These are phyloP conservation scores for Alternaria arbusti DNA, from an alignment of 2,329 filamentous ascomycete genomes.

Conservation along the genomic window DNA sequence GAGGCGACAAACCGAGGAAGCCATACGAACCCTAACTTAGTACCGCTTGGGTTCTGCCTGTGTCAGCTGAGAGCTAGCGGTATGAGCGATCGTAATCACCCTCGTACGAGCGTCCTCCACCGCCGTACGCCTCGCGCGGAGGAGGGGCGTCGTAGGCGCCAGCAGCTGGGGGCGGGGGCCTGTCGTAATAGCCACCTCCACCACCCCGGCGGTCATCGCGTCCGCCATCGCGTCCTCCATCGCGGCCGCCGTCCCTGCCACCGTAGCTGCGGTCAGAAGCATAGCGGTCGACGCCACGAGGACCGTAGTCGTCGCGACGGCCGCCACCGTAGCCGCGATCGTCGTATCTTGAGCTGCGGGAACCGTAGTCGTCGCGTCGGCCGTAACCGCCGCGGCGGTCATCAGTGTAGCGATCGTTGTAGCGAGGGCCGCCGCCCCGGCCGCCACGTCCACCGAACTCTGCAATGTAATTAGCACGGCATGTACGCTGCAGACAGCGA, in stretches of 20 bases:
- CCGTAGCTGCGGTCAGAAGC: slow-evolving; percentile 65
- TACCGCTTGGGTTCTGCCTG: slow-evolving; percentile 47
- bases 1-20: slow-evolving; percentile 34
- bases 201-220: slow-evolving; percentile 60
- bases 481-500: background rate
- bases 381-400: slow-evolving; percentile 56
- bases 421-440: slow-evolving; percentile 57
- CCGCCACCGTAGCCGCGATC: slow-evolving; percentile 63
- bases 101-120: slow-evolving; percentile 50
- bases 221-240: slow-evolving; percentile 51
- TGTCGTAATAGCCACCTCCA: slow-evolving; percentile 63
- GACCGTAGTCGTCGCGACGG: slow-evolving; percentile 52
- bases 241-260: slow-evolving; percentile 62
- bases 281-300: slow-evolving; percentile 57
- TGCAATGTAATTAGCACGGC: slow-evolving; percentile 30
- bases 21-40: slow-evolving; percentile 38
- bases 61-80: slow-evolving; percentile 43
- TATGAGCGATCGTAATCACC: slow-evolving; percentile 56
- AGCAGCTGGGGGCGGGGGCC: slow-evolving; percentile 54
- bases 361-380: slow-evolving; percentile 57
- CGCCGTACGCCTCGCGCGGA: slow-evolving; percentile 46
- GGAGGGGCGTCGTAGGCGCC: slow-evolving; percentile 45
- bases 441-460: slow-evolving; percentile 55
- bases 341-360: slow-evolving; percentile 47
- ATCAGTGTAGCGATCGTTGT: slow-evolving; percentile 55